Evolutionary conservation across 768 basidiomycete species (phyloP), one percentile per base, ranked within the genome.

Genomic region (Podaxis sp.): DNA sequence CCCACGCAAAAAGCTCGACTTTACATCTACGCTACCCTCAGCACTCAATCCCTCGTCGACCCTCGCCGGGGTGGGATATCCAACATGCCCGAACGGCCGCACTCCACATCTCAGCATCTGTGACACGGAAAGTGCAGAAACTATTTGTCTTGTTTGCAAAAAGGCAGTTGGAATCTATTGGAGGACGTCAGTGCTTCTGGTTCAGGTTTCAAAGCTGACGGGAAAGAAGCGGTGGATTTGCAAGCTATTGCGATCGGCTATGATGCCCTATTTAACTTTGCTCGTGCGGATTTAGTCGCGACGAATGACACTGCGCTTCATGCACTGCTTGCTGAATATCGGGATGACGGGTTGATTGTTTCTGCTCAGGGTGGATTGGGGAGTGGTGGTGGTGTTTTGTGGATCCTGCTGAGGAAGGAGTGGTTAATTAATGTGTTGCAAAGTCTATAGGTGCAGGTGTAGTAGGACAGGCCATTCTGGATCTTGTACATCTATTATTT

Each of bases 341-440:
- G 85, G 68, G 97, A 99, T 73, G 97, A 99, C 67, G 87, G 86
- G 2, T 72, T 98, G 70, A 86, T 98, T 19, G 79, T 93, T 24
- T 73, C 77, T 33, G 73, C 78, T 6, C 78, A 24, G 78, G 67
- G 72, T 63, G 75, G 76, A 44, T 68, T 82, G 6, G 77, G 77
- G 15, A 24, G 62, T 64, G 73, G 81, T 36, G 80, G 82, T 58
- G 87, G 93, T 74, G 80, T 86, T 70, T 75, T 95, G 49, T 97
- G 95, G 95, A 92, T 97, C 67, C 92, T 93, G 1, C 68, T 98
- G 68, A 80, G 90, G 65, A 89, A 88, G 73, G 93, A 95, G 69
- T 81, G 89, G 67, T 71, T 96, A 65, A 72, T 71, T 17, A 81
- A 72, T 62, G 76, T 89, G 6, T 70, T 87, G 24, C 64, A 61